phyloP scores from a whole-genome alignment of 345 rosid species.

The Brassica juncea region DNA sequence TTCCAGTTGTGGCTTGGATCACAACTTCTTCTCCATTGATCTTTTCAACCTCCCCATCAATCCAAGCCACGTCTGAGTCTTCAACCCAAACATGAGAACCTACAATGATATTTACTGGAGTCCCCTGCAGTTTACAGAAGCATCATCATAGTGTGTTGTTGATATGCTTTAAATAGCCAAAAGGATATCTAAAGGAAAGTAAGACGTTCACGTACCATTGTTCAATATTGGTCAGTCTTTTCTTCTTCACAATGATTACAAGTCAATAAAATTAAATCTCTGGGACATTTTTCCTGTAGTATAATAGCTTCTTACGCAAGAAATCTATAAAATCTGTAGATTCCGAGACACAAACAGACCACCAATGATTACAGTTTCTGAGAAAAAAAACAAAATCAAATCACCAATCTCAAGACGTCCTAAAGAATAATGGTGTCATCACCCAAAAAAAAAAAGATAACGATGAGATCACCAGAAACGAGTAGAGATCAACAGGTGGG shows the following conservation, averaged over 20 bases:
- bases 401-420: not conserved
- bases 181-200: not conserved
- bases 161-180: not conserved
- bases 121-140: slow-evolving; percentile 55
- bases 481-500: not conserved
- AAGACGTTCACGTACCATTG: slow-evolving; percentile 50
- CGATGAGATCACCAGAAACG: slow-evolving; percentile 23
- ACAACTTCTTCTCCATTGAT: slow-evolving; percentile 64
- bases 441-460: not conserved
- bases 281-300: slow-evolving; percentile 3
- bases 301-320: slow-evolving; percentile 29
- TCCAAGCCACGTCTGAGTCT: slow-evolving; percentile 73
- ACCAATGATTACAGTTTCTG: not conserved
- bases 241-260: slow-evolving; percentile 23
- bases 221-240: slow-evolving; percentile 22
- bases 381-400: not conserved
- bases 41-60: slow-evolving; percentile 72
- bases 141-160: not conserved
- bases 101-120: slow-evolving; percentile 77
- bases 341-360: not conserved
- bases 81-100: slow-evolving; percentile 96
- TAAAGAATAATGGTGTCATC: not conserved
- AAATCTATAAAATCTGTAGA: slow-evolving; percentile 17
- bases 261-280: not conserved
- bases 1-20: slow-evolving; percentile 54